These are phyloP conservation scores for Moesziomyces parantarcticus DNA, from an alignment of 1,284 basidiomycete species.

Conservation along the genomic window DNA sequence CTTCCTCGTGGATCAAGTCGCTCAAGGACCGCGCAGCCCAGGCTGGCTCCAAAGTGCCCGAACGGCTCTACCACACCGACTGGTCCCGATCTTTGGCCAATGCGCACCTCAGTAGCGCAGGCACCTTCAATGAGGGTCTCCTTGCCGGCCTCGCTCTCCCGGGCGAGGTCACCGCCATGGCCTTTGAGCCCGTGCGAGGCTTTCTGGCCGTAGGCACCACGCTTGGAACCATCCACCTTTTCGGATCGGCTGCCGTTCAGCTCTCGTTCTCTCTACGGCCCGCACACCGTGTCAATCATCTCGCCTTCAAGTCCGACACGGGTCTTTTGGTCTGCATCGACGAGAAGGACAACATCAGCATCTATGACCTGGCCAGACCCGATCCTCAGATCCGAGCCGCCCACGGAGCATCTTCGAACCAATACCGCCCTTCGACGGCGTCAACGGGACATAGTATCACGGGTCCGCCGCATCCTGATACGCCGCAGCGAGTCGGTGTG, in stretches of 20 bases:
- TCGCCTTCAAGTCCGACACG: slow-evolving; percentile 75
- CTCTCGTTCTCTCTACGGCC: slow-evolving; percentile 73
- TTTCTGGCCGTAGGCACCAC: slow-evolving; percentile 78
- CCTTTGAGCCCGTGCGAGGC: slow-evolving; percentile 67
- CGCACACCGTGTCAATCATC: slow-evolving; percentile 73
- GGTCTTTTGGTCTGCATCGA: slow-evolving; percentile 77
- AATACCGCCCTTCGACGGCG: slow-evolving; percentile 39
- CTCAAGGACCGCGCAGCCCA: slow-evolving; percentile 37
- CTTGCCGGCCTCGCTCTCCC: slow-evolving; percentile 64
- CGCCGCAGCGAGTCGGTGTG: slow-evolving; percentile 51
- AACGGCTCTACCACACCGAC: slow-evolving; percentile 30
- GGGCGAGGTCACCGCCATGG: slow-evolving; percentile 64
- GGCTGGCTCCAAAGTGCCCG: slow-evolving; percentile 30
- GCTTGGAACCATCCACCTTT: slow-evolving; percentile 74
- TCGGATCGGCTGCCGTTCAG: slow-evolving; percentile 77
- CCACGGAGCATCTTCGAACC: slow-evolving; percentile 36
- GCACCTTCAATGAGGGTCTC: slow-evolving; percentile 60
- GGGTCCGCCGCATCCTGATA: slow-evolving; percentile 53
- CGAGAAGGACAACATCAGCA: slow-evolving; percentile 75
- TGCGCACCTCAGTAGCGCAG: slow-evolving; percentile 42
- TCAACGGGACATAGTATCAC: slow-evolving; percentile 43
- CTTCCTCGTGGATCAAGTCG: slow-evolving; percentile 43
- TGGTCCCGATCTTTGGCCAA: slow-evolving; percentile 46
- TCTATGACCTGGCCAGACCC: slow-evolving; percentile 78
- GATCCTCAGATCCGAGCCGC: slow-evolving; percentile 57